phyloP scores from a whole-genome alignment of 192 early-diverging fungal genomes.

The Umbelopsis vinacea region DNA sequence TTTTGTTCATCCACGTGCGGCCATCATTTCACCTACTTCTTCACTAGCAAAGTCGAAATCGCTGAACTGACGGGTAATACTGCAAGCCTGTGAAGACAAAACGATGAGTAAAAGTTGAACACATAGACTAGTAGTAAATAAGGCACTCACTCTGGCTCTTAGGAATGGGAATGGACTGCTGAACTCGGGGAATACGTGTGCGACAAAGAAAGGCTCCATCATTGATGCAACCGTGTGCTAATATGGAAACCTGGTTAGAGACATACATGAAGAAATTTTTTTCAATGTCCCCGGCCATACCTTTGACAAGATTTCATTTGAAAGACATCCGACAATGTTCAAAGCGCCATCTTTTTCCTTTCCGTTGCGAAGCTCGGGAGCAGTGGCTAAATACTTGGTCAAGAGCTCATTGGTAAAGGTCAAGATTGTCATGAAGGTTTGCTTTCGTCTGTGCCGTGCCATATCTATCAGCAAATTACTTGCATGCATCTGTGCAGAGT shows the following conservation, averaged over 20 bases:
- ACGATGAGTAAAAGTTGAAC: not conserved
- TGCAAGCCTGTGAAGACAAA: conserved; percentile 31
- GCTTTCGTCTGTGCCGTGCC: conserved; percentile 73
- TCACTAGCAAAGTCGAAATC: conserved; percentile 64
- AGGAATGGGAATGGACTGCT: conserved; percentile 82
- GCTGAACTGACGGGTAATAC: conserved; percentile 59
- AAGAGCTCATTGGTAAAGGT: conserved; percentile 77
- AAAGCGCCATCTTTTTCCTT: conserved; percentile 90
- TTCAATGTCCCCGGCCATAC: not conserved
- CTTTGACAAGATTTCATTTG: conserved; percentile 63
- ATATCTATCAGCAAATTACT: conserved; percentile 78
- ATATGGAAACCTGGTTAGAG: not conserved
- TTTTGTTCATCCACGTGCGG: no score
- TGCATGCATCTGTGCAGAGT: conserved; percentile 71
- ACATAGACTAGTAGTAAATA: not conserved
- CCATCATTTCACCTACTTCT: conserved; percentile 27
- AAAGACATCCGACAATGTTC: conserved; percentile 79
- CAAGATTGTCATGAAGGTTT: conserved; percentile 81
- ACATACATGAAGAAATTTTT: not conserved
- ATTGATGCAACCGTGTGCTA: conserved; percentile 53
- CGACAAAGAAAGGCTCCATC: conserved; percentile 85
- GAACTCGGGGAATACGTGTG: conserved; percentile 91
- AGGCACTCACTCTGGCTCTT: conserved; percentile 70
- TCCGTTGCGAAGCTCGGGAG: conserved; percentile 66
- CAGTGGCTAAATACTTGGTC: conserved; percentile 62